phyloP scores from a whole-genome alignment of 2,329 filamentous ascomycete species.

The Diplodia corticola region DNA sequence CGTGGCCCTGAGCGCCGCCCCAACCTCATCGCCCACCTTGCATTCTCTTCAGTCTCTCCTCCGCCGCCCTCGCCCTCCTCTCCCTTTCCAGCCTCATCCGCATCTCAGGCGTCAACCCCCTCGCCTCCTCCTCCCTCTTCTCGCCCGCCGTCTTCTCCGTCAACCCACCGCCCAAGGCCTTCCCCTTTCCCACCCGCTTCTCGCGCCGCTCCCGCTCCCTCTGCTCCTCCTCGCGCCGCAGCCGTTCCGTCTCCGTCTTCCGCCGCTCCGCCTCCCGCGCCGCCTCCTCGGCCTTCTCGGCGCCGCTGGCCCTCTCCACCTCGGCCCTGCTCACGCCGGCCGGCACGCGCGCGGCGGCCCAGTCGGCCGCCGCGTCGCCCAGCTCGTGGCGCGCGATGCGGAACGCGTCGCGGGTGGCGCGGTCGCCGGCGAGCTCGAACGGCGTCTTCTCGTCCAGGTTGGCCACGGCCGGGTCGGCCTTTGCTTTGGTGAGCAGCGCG shows the following conservation, averaged over 20 bases:
- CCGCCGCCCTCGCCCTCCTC: constrained; percentile 83
- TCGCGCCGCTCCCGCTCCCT: constrained; percentile 54
- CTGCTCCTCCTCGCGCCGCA: constrained; percentile 59
- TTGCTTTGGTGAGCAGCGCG: constrained; percentile 72
- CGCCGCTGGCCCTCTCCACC: constrained; percentile 66
- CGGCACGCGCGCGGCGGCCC: constrained; percentile 75
- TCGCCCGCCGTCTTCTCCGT: constrained; percentile 75
- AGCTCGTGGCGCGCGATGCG: constrained; percentile 81
- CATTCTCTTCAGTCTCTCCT: constrained; percentile 77
- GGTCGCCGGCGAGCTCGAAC: constrained; percentile 85
- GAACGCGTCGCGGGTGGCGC: constrained; percentile 85
- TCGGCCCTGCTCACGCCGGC: constrained; percentile 69
- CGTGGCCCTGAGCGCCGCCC: neutral
- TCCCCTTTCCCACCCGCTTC: constrained; percentile 49
- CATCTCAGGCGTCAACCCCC: constrained; percentile 87
- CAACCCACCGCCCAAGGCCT: constrained; percentile 55
- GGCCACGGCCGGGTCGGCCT: constrained; percentile 68
- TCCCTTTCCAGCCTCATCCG: constrained; percentile 81
- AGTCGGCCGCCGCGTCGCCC: constrained; percentile 75
- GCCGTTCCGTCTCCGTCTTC: constrained; percentile 70
- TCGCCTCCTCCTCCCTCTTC: constrained; percentile 76
- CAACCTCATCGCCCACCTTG: constrained; percentile 40
- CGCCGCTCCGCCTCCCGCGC: constrained; percentile 64
- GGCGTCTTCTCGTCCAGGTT: constrained; percentile 80
- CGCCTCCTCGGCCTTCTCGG: constrained; percentile 69